Base-by-base conservation (phyloP, 2,329 filamentous ascomycete genomes). In the Curvularia verruculosa region DNA sequence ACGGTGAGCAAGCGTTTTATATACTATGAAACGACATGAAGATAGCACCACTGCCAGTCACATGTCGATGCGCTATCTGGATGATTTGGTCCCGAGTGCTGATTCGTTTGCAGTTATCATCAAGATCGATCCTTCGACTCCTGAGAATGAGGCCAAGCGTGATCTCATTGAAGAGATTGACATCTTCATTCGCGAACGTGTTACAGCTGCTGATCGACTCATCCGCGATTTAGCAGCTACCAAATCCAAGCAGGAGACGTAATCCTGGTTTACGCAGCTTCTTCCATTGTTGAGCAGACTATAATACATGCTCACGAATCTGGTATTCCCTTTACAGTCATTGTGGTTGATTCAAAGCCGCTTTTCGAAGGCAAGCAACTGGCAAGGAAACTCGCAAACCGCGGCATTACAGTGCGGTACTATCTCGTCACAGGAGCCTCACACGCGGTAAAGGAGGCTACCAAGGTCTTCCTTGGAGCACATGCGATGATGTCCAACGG, bases 401-500 rank as follows among this genome's bases (percentile, higher is more conserved):
- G 85, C 1, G 92, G 90, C 2, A 82, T 97, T 56, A 84, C 86
- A 50, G 90, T 96, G 49, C 86, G 89, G 56, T 99, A 98, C 79
- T 87, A 87, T 29, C 86, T 94, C 7, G 87, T 96, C 37, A 89
- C 91, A 58, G 92, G 88, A 13, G 82, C 96, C 54, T 87, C 87
- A 49, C 87, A 90, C 64, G 88, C 89, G 43, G 85, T 96, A 50
- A 85, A 87, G 61, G 82, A 87, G 34, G 87, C 85, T 1, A 90
- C 88, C 6, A 87, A 89, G 67, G 87, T 95, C 9, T 85, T 98
- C 49, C 82, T 99, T 1, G 93, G 92, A 12, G 73, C 93, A 4
- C 93, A 97, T 74, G 91, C 92, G 37, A 95, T 99, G 87, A 95
- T 96, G 79, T 93, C 91, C 66, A 98, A 98, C 76, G 95, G 95